These are phyloP conservation scores for Yamadazyma diospyri DNA, from an alignment of 1,139 yeast species.

Conservation along the genomic window DNA sequence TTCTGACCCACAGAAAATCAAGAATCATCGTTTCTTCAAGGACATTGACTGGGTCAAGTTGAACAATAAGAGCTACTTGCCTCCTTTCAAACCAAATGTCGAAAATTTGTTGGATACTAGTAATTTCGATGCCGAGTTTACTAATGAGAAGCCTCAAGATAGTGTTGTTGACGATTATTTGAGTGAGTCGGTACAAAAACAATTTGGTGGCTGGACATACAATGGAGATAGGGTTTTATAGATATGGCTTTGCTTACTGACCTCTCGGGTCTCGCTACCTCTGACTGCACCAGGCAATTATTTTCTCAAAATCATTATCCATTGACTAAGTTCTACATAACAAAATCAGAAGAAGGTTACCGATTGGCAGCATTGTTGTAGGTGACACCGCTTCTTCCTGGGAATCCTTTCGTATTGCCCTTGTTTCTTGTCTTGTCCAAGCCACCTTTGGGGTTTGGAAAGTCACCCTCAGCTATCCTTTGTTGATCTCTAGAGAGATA, in stretches of 20 bases:
- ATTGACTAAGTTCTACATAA: not conserved
- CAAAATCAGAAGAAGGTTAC: slow-evolving; percentile 3
- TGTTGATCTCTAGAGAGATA: slow-evolving; percentile 32
- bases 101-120: slow-evolving; percentile 84
- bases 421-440: slow-evolving; percentile 13
- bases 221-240: slow-evolving; percentile 50
- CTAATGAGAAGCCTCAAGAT: slow-evolving; percentile 90
- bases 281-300: no score
- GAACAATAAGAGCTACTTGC: slow-evolving; percentile 82
- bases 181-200: slow-evolving; percentile 90
- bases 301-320: not conserved
- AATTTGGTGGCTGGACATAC: slow-evolving; percentile 98
- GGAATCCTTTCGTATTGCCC: slow-evolving; percentile 27
- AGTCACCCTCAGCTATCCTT: slow-evolving; percentile 30
- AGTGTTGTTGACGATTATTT: slow-evolving; percentile 90
- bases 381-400: slow-evolving; percentile 39
- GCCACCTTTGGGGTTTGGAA: slow-evolving; percentile 20
- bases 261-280: no score
- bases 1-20: slow-evolving; percentile 82
- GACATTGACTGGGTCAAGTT: slow-evolving; percentile 90
- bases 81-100: slow-evolving; percentile 94
- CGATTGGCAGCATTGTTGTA: slow-evolving; percentile 36
- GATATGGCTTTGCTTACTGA: no score
- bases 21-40: slow-evolving; percentile 80
- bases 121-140: slow-evolving; percentile 89